These are phyloP conservation scores for Meripilus lineatus DNA, from an alignment of 1,284 basidiomycete species.

Conservation along the genomic window DNA sequence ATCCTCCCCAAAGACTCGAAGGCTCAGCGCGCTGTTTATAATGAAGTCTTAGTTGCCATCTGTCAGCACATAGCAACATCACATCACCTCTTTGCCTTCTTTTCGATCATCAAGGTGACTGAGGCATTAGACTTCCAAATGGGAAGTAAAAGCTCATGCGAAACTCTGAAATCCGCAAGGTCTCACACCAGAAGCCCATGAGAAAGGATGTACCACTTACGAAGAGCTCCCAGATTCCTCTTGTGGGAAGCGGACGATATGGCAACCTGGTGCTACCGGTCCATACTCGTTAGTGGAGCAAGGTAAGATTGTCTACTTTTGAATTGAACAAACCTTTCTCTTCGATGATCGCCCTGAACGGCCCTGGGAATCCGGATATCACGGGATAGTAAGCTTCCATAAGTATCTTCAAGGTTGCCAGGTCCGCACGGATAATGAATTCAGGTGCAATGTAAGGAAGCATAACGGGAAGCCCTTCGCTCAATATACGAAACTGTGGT, in stretches of 20 bases:
- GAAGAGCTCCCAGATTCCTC: constrained; percentile 7
- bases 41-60: background rate
- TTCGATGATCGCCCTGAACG: constrained; percentile 49
- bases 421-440: constrained; percentile 57
- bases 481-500: constrained; percentile 73
- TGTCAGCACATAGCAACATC: background rate
- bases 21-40: constrained; percentile 60
- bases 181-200: too few relatives aligned
- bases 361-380: constrained; percentile 54
- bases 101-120: constrained; percentile 88
- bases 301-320: too few relatives aligned
- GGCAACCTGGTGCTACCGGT: constrained; percentile 7
- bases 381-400: constrained; percentile 79
- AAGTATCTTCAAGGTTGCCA: constrained; percentile 62
- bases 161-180: constrained; percentile 6
- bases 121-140: constrained; percentile 90
- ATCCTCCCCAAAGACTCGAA: constrained; percentile 77
- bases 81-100: constrained; percentile 84
- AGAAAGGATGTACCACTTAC: constrained; percentile 1
- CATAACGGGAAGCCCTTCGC: constrained; percentile 82
- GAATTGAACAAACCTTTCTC: constrained; percentile 39
- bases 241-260: constrained; percentile 13
- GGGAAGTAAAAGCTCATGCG: constrained; percentile 74
- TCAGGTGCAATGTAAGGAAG: constrained; percentile 71
- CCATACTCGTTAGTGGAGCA: too few relatives aligned